Conservation (phyloP, 495 filamentous ascomycete species). For the Aspergillus conjunctus region DNA sequence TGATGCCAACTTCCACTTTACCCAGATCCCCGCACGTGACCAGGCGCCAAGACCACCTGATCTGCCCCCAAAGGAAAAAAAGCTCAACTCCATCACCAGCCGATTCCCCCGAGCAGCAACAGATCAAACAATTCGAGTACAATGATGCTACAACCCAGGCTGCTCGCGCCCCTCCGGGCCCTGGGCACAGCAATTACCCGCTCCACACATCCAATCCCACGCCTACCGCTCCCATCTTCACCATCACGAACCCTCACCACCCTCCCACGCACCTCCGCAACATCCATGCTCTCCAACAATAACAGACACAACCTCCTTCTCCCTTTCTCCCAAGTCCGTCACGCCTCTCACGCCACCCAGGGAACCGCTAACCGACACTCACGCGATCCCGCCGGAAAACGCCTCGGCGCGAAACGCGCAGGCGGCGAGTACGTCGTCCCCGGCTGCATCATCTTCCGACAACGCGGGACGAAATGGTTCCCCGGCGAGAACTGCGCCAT, state of each 20-base stretch:
- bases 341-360: constrained; percentile 85
- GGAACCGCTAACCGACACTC: constrained; percentile 79
- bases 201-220: constrained; percentile 28
- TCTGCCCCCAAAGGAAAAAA: constrained; percentile 37
- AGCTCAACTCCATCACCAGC: constrained; percentile 16
- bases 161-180: constrained; percentile 43
- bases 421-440: constrained; percentile 88
- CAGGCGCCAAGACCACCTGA: constrained; percentile 31
- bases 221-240: constrained; percentile 26
- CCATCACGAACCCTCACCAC: constrained; percentile 26
- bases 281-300: constrained; percentile 43
- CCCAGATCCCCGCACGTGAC: constrained; percentile 25
- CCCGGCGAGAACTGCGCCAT: constrained; percentile 91
- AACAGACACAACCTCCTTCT: constrained; percentile 32
- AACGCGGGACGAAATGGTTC: constrained; percentile 92
- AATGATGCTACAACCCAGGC: constrained; percentile 47
- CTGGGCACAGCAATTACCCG: constrained; percentile 43
- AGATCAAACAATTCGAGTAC: constrained; percentile 18
- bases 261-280: constrained; percentile 30
- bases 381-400: constrained; percentile 87
- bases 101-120: not conserved
- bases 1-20: constrained; percentile 15
- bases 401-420: constrained; percentile 90
- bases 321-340: constrained; percentile 54
- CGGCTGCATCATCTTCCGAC: constrained; percentile 97